phyloP scores from a whole-genome alignment of 371 early-diverging fungal genomes.

The Basidiobolus heterosporus region DNA sequence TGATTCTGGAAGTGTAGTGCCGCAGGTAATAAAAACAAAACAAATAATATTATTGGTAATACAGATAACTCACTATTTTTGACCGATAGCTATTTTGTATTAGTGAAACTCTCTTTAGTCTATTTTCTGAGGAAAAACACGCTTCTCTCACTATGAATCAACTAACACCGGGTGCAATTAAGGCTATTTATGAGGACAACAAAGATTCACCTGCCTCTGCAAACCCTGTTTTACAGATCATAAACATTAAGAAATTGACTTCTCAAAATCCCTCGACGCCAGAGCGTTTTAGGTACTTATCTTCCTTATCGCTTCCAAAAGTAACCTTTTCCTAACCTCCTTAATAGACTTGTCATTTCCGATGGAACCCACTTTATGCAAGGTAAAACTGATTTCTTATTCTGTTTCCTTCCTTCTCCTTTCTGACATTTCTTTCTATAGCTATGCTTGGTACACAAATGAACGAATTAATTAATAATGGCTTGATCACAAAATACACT shows the following conservation, averaged over 20 bases:
- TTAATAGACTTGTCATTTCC: constrained; percentile 38
- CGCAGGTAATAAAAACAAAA: no score
- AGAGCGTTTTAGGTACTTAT: background rate
- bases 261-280: background rate
- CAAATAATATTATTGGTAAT: no score
- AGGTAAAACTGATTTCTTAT: constrained; percentile 17
- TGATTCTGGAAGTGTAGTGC: no score
- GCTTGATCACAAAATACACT: constrained; percentile 24
- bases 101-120: no score
- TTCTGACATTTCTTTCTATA: constrained; percentile 5
- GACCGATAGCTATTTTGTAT: no score
- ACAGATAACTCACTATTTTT: no score
- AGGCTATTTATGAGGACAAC: background rate
- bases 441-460: constrained; percentile 45
- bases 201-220: background rate
- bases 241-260: background rate
- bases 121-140: no score
- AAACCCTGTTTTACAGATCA: background rate
- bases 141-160: background rate
- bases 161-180: background rate
- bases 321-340: background rate
- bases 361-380: constrained; percentile 50
- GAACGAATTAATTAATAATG: constrained; percentile 24
- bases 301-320: no score
- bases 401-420: background rate